A percentile compares a stretch with the other conserved stretches of the same genome.
These are phyloP conservation scores for Piper longum DNA, from an alignment of 164 flowering plant genomes.

Conservation along the genomic window DNA sequence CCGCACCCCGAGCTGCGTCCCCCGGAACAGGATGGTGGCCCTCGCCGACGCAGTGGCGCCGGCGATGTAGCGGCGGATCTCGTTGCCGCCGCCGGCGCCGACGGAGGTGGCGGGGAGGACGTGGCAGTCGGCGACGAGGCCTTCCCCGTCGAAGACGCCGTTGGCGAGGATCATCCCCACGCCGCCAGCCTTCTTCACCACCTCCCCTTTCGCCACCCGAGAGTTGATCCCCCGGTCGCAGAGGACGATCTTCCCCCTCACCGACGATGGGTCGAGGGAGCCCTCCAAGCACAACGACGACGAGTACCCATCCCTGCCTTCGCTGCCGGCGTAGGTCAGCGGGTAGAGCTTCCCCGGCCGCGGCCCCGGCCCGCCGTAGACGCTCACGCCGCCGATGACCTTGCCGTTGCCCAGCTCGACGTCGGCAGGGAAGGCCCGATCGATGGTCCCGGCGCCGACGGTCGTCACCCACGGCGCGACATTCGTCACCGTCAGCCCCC, in stretches of 20 bases:
- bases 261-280: conserved; percentile 45
- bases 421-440: conserved; percentile 75
- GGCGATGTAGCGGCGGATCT: conserved; percentile 49
- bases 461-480: conserved; percentile 94
- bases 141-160: conserved; percentile 87
- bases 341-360: conserved; percentile 37
- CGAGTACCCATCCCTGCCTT: conserved; percentile 66
- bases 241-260: conserved; percentile 69
- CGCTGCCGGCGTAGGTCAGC: conserved; percentile 62
- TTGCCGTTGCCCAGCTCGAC: conserved; percentile 70
- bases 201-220: conserved; percentile 67
- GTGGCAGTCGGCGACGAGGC: conserved; percentile 84
- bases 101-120: conserved; percentile 79
- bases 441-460: conserved; percentile 85
- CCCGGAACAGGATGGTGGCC: conserved; percentile 60
- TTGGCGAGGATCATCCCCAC: conserved; percentile 83
- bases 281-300: conserved; percentile 80
- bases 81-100: conserved; percentile 54
- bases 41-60: conserved; percentile 13
- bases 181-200: conserved; percentile 79
- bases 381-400: conserved; percentile 42
- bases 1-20: conserved; percentile 56
- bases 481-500: conserved; percentile 70
- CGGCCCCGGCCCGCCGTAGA: conserved; percentile 68
- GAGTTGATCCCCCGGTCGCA: conserved; percentile 87